Evolutionary conservation across 805 yeast species (phyloP).

Genomic region (Saturnispora kantuleensis): DNA sequence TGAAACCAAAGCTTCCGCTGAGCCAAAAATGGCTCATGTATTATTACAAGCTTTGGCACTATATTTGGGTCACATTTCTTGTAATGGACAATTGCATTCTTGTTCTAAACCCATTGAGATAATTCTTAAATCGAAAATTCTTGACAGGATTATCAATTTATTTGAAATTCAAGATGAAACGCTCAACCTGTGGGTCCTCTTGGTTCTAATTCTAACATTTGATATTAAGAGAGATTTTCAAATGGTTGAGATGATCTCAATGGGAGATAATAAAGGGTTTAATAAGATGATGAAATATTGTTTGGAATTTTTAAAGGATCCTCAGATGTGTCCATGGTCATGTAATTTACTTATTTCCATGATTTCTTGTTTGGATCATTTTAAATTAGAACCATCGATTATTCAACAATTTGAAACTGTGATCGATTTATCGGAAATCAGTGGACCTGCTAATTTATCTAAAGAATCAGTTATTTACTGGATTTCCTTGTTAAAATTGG

Average conservation of each 20-base stretch:
- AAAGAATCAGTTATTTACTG: conserved; percentile 46
- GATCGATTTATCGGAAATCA: conserved; percentile 44
- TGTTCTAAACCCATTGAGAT: neutral
- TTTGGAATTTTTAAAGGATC: conserved; percentile 30
- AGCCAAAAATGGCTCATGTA: conserved; percentile 5
- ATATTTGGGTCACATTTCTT: conserved; percentile 13
- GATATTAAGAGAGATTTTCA: conserved; percentile 4
- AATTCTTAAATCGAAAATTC: conserved; percentile 1
- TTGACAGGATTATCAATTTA: conserved; percentile 12
- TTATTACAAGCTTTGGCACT: conserved; percentile 27
- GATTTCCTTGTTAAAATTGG: conserved; percentile 33
- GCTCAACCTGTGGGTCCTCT: conserved; percentile 12
- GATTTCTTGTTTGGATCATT: conserved; percentile 5
- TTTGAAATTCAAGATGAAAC: conserved; percentile 16
- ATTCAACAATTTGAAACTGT: conserved; percentile 38
- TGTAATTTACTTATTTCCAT: conserved; percentile 24
- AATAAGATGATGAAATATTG: conserved; percentile 26
- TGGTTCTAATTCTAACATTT: conserved; percentile 8
- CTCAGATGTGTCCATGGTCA: conserved; percentile 21
- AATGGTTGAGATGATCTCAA: neutral
- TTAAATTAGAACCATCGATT: conserved; percentile 30
- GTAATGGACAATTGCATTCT: neutral
- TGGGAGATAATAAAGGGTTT: conserved; percentile 8
- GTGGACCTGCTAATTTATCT: conserved; percentile 46
- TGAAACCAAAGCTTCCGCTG: conserved; percentile 9